Evolutionary conservation across 495 filamentous ascomycete species (phyloP).

Genomic region (Neurospora sp.): DNA sequence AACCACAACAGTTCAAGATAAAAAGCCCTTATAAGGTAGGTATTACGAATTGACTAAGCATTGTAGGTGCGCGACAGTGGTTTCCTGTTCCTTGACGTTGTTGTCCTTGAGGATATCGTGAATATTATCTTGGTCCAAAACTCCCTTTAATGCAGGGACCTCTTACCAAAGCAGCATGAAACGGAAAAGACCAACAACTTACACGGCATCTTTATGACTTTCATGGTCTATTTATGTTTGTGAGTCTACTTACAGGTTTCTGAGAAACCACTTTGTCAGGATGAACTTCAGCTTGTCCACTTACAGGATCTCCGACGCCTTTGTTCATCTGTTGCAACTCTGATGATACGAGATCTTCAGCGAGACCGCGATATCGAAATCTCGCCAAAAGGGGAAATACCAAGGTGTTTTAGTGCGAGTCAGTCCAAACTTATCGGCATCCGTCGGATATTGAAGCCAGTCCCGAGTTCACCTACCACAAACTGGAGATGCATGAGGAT

Average conservation of each 20-base stretch:
- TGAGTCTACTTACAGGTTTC: too few species aligned
- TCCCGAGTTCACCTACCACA: background rate
- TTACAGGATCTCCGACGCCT: background rate
- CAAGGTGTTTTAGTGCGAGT: background rate
- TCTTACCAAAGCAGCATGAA: background rate
- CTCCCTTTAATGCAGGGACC: too few species aligned
- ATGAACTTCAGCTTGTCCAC: background rate
- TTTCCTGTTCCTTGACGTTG: background rate
- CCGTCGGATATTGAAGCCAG: background rate
- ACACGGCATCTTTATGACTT: background rate
- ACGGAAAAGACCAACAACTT: background rate
- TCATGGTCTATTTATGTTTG: too few species aligned
- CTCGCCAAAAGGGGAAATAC: background rate
- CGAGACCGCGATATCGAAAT: background rate
- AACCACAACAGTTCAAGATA: background rate
- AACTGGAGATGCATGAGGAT: background rate
- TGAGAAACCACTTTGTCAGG: background rate
- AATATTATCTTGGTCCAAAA: background rate
- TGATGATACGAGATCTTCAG: background rate
- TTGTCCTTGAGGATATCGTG: background rate
- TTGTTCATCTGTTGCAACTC: background rate
- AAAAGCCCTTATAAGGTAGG: background rate
- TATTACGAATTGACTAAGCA: background rate
- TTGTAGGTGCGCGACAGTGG: background rate
- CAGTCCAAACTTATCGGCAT: background rate